phyloP scores from a whole-genome alignment of 495 filamentous ascomycete species.

The Evansstolkia leycettana region DNA sequence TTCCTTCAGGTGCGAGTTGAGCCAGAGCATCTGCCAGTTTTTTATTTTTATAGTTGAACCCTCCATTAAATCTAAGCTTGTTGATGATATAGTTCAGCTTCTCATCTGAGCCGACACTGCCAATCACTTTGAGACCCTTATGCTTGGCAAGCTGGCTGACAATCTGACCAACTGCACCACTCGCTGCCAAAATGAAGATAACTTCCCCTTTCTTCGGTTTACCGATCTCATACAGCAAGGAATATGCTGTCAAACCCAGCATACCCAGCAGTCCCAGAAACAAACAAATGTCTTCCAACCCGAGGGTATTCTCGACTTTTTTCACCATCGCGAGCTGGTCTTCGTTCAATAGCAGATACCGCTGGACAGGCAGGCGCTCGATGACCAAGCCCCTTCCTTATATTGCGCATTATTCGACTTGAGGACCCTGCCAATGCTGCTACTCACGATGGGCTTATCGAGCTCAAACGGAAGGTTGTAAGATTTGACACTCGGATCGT shows the following conservation, averaged over 20 bases:
- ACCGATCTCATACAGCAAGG: slow-evolving; percentile 69
- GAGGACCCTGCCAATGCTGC: slow-evolving; percentile 38
- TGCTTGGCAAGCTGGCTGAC: slow-evolving; percentile 80
- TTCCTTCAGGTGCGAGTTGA: slow-evolving; percentile 65
- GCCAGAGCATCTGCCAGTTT: slow-evolving; percentile 54
- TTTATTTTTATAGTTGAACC: slow-evolving; percentile 71
- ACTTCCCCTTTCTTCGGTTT: slow-evolving; percentile 79
- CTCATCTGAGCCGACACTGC: slow-evolving; percentile 54
- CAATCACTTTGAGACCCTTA: slow-evolving; percentile 76
- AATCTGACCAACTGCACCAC: slow-evolving; percentile 71
- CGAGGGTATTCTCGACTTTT: neutral
- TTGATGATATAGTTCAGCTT: slow-evolving; percentile 57
- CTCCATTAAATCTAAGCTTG: slow-evolving; percentile 54
- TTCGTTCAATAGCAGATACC: slow-evolving; percentile 25
- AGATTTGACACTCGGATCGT: slow-evolving; percentile 28
- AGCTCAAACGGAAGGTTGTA: slow-evolving; percentile 39
- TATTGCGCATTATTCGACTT: slow-evolving; percentile 40
- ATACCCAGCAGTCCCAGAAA: slow-evolving; percentile 70
- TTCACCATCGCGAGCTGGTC: neutral
- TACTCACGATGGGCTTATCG: slow-evolving; percentile 36
- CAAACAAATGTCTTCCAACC: slow-evolving; percentile 25
- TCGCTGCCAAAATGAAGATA: slow-evolving; percentile 72
- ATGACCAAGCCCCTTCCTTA: slow-evolving; percentile 41
- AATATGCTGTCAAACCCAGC: slow-evolving; percentile 78
- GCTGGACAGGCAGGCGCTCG: slow-evolving; percentile 35